Evolutionary conservation across 2,329 filamentous ascomycete species (phyloP), one percentile per base, ranked within the genome.

Genomic region (Aspergillus sp.): DNA sequence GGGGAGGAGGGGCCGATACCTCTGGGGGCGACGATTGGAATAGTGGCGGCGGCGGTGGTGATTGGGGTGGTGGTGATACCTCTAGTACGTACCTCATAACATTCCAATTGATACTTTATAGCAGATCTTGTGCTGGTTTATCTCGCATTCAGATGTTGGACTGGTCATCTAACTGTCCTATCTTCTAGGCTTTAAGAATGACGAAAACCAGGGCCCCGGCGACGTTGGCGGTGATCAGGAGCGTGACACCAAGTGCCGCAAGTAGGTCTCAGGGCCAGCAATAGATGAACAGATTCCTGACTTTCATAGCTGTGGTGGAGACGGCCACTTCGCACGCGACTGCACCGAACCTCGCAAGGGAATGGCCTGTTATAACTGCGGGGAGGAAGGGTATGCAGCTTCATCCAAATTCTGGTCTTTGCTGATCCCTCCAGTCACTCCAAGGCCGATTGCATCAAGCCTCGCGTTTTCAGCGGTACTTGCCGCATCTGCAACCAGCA

Each of bases 401-500:
- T 13, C 19, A 7, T 34, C 4, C 13, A 4, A 17, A 2, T 19
- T 1, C 22, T 3, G 22, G 12, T 27, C 37, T 12, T 34, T 39
- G 44, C 62, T 54, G 54, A 54, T 20, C 37, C 27, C 3, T 39
- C 5, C 52, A 79, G 76, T 15, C 77, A 80, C 55, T 68, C 57
- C 63, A 80, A 80, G 63, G 63, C 67, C 1, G 76, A 80, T 2
- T 82, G 79, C 58, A 70, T 77, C 17, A 74, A 79, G 27, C 77
- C 78, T 50, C 75, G 75, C 45, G 73, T 79, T 19, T 80, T 80
- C 68, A 79, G 72, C 33, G 79, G 79, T 12, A 66, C 72, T 39
- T 82, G 79, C 64, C 75, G 74, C 45, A 68, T 75, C 52, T 82
- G 80, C 61, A 67, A 73, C n/a, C 63, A 79, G 61, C 72, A 80